These are phyloP conservation scores for Magnusiomyces ingens DNA, from an alignment of 1,139 yeast genomes.

Conservation along the genomic window DNA sequence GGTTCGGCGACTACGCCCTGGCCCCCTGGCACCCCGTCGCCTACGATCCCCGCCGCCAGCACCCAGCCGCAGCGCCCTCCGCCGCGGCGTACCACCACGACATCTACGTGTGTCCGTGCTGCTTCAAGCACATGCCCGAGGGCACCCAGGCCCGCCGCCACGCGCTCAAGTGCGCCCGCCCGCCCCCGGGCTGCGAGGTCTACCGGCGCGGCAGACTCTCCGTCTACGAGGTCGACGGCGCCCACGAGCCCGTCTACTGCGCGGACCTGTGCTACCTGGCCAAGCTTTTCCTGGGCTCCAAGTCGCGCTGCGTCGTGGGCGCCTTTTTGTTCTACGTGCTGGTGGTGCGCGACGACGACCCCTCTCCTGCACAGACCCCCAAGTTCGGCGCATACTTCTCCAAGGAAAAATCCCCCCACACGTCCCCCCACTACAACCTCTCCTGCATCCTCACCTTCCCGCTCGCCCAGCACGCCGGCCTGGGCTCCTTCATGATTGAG, in stretches of 20 bases:
- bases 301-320: constrained; percentile 89
- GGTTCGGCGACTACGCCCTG: constrained; percentile 64
- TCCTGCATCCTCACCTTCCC: constrained; percentile 90
- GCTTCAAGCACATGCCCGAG: constrained; percentile 74
- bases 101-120: constrained; percentile 74
- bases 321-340: constrained; percentile 86
- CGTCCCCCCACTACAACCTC: constrained; percentile 48
- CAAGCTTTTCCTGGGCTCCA: constrained; percentile 80
- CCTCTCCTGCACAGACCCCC: background rate
- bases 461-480: constrained; percentile 79
- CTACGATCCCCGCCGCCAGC: too few relatives aligned
- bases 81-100: too few relatives aligned
- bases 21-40: constrained; percentile 72
- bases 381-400: constrained; percentile 89
- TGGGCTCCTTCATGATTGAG: constrained; percentile 81
- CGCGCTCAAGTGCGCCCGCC: constrained; percentile 53
- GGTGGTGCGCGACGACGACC: constrained; percentile 37
- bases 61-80: too few relatives aligned
- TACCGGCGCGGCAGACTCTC: constrained; percentile 57
- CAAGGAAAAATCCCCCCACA: constrained; percentile 62
- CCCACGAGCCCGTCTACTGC: constrained; percentile 74
- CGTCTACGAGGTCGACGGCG: constrained; percentile 89
- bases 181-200: constrained; percentile 90
- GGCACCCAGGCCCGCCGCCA: constrained; percentile 67
- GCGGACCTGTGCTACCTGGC: constrained; percentile 86